A percentile compares a stretch with the other conserved stretches of the same genome.
Conservation (phyloP, 345 rosid species). For the Aquilaria malaccensis region DNA sequence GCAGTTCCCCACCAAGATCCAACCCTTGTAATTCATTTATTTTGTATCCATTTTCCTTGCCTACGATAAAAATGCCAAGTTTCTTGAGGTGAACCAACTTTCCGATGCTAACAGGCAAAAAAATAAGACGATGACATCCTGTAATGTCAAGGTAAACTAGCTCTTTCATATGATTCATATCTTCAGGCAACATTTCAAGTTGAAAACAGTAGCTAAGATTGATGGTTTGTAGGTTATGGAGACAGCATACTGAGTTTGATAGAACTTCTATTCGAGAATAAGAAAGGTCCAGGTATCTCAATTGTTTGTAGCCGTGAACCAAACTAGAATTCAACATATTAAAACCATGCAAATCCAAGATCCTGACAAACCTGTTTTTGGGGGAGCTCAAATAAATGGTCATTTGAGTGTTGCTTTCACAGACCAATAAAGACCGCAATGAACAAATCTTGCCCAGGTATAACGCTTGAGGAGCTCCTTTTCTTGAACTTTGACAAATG, state of each 20-base stretch:
- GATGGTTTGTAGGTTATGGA: constrained; percentile 9
- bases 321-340: fast-evolving
- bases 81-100: constrained; percentile 6
- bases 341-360: not conserved
- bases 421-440: not conserved
- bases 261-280: not conserved
- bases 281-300: constrained; percentile 5
- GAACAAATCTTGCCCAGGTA: not conserved
- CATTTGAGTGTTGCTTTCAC: too few species aligned
- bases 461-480: not conserved
- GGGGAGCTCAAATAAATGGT: not conserved
- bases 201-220: not conserved
- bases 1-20: constrained; percentile 10
- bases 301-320: not conserved
- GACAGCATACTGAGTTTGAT: not conserved
- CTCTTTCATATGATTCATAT: constrained; percentile 1
- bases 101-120: constrained; percentile 9
- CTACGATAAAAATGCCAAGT: constrained; percentile 15
- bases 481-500: too few species aligned
- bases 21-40: constrained; percentile 5
- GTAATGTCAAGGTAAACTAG: constrained; percentile 1
- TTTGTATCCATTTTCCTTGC: not conserved
- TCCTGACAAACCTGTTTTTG: not conserved
- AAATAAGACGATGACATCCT: not conserved
- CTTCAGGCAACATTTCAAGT: constrained; percentile 7